A percentile compares a stretch with the other conserved stretches of the same genome.
Evolutionary conservation across 148 eudicot species (phyloP).

Genomic region (Rhododendron williamsianum): DNA sequence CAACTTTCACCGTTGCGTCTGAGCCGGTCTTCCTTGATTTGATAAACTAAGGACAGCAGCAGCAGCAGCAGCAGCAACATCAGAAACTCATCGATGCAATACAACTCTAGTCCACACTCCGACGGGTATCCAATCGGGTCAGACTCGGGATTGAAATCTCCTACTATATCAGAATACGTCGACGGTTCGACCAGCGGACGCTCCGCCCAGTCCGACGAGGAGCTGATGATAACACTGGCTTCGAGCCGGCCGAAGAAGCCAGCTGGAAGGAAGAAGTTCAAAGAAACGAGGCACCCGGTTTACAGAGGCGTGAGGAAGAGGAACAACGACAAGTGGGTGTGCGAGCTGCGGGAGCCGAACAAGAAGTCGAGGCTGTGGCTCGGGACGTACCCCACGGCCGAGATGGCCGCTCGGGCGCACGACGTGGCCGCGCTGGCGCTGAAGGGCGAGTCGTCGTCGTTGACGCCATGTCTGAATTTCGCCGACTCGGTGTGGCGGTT

Average conservation of each 20-base stretch:
- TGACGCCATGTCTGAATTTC: neutral
- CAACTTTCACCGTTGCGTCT: too few relatives aligned
- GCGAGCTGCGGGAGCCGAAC: slow-evolving; percentile 4
- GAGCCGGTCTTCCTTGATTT: too few relatives aligned
- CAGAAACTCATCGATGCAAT: neutral
- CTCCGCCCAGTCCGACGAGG: neutral
- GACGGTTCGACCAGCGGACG: neutral
- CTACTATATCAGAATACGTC: neutral
- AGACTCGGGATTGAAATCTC: neutral
- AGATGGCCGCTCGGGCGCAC: neutral
- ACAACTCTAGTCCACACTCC: neutral
- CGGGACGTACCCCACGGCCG: neutral
- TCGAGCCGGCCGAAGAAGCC: neutral
- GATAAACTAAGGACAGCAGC: too few relatives aligned
- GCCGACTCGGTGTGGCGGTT: neutral
- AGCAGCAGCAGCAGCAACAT: neutral
- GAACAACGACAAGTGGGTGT: neutral
- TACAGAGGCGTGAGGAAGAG: neutral
- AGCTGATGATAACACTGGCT: neutral
- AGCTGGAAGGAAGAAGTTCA: neutral
- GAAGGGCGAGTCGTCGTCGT: neutral
- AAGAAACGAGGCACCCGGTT: neutral
- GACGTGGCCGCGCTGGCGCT: neutral
- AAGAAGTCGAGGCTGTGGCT: neutral
- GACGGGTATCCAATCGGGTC: neutral